Percentiles rank a stretch among this genome's conserved stretches.
phyloP scores from a whole-genome alignment of 768 basidiomycete genomes.

The Psilocybe cubensis region DNA sequence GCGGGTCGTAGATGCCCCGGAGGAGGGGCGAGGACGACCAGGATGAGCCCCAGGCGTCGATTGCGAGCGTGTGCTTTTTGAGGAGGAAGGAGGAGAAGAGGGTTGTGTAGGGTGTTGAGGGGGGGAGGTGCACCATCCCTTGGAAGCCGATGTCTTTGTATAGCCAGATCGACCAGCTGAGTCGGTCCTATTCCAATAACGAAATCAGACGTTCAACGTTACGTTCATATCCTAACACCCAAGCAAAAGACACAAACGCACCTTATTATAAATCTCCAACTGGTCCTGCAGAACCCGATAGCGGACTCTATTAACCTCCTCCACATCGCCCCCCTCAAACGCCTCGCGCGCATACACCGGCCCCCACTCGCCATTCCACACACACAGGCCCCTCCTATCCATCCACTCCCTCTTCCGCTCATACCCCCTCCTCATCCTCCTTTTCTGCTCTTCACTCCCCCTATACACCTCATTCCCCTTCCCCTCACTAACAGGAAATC shows the following conservation, averaged over 20 bases:
- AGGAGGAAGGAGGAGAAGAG: slow-evolving; percentile 70
- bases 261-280: slow-evolving; percentile 69
- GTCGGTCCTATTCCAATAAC: slow-evolving; percentile 48
- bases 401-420: slow-evolving; percentile 81
- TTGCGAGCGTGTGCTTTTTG: slow-evolving; percentile 78
- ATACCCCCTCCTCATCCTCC: slow-evolving; percentile 57
- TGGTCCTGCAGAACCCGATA: slow-evolving; percentile 76
- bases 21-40: slow-evolving; percentile 50
- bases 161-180: slow-evolving; percentile 87
- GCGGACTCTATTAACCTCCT: slow-evolving; percentile 65
- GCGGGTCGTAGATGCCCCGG: slow-evolving; percentile 69
- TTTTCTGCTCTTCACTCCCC: slow-evolving; percentile 54
- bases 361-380: slow-evolving; percentile 86
- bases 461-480: slow-evolving; percentile 47
- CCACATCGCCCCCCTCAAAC: slow-evolving; percentile 61
- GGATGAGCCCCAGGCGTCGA: slow-evolving; percentile 82
- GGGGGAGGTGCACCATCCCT: slow-evolving; percentile 79
- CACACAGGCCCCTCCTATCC: slow-evolving; percentile 65
- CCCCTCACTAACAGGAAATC: slow-evolving; percentile 56
- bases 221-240: not conserved
- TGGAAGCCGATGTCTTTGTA: slow-evolving; percentile 90
- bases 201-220: not conserved
- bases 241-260: too few relatives aligned
- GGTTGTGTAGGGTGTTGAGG: slow-evolving; percentile 71
- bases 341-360: slow-evolving; percentile 75